A percentile compares a stretch with the other conserved stretches of the same genome.
These are phyloP conservation scores for Phytopythium helicoides DNA, from an alignment of 352 stramenopile genomes.

Conservation along the genomic window DNA sequence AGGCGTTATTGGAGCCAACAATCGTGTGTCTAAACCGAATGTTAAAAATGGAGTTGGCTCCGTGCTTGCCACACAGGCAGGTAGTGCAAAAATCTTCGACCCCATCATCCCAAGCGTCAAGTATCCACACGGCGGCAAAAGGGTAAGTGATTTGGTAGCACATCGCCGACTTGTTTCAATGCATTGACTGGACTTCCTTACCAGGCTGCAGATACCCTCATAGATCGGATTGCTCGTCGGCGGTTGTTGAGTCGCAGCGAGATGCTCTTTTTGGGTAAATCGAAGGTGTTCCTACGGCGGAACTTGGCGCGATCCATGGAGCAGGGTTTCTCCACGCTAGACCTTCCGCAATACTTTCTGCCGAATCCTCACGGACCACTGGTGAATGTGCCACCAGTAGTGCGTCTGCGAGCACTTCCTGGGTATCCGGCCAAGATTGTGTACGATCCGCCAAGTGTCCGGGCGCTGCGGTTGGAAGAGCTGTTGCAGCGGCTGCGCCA, in stretches of 20 bases:
- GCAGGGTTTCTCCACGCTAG: constrained; percentile 48
- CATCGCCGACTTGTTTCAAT: too few species aligned
- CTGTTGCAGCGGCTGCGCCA: constrained; percentile 29
- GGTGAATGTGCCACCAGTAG: constrained; percentile 42
- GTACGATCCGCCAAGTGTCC: constrained; percentile 6
- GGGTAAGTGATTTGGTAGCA: too few species aligned
- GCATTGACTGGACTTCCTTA: too few species aligned
- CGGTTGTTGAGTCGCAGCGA: constrained; percentile 50
- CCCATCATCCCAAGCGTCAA: constrained; percentile 41
- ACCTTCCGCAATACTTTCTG: constrained; percentile 62
- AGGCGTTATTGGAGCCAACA: constrained; percentile 76
- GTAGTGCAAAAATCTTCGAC: constrained; percentile 35
- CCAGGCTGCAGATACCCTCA: constrained; percentile 58
- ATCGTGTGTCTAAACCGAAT: constrained; percentile 33
- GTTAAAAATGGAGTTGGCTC: constrained; percentile 4
- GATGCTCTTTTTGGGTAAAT: constrained; percentile 38
- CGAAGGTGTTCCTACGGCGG: constrained; percentile 57
- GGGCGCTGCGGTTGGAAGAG: constrained; percentile 22
- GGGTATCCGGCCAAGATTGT: constrained; percentile 34
- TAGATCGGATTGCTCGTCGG: constrained; percentile 60
- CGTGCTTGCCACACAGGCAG: not conserved
- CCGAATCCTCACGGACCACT: constrained; percentile 28
- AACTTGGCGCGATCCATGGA: constrained; percentile 56
- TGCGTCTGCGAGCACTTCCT: constrained; percentile 42
- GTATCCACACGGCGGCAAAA: constrained; percentile 29